Evolutionary conservation across 2,329 filamentous ascomycete species (phyloP), one percentile per base, ranked within the genome.

Genomic region (Alternaria longipes): DNA sequence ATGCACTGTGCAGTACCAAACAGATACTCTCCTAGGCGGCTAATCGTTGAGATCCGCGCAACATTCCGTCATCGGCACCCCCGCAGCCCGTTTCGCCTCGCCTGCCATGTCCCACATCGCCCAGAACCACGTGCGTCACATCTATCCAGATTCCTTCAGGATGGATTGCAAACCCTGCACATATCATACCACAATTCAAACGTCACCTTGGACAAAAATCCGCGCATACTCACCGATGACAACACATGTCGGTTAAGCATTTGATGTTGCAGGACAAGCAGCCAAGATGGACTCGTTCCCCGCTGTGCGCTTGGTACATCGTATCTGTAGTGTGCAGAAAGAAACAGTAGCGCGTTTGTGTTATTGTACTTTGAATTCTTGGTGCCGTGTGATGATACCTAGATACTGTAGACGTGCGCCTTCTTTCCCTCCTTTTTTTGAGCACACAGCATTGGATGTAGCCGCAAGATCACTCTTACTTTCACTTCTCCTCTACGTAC

Each of bases 171-270:
- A 50, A 50, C 46, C 46, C 32, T 36, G 46, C 46, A 50, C 24
- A n/a, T 38, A 50, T 36, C 46, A 20, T 28, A 38, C 30, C 34
- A n/a, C 36, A 40, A 9, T 40, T 26, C 30, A 42, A 24, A 24
- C 18, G n/a, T 18, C 36, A 4, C n/a, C 9, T 8, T 9, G 11
- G 32, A 4, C 8, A 50, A 14, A 14, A 24, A 50, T 32, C 14
- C n/a, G 46, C 46, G 46, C 30, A 50, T 18, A 2, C 46, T 50
- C 46, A 36, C 46, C 46, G 32, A 50, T 50, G 8, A 50, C 5
- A 1, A 38, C 12, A 38, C 46, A 36, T 9, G 32, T 38, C 46
- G 20, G 20, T 26, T 38, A 50, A 50, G 46, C 46, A 38, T 5
- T 50, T 50, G 7, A 14, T 38, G 30, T 50, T 41, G 38, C 11